Base-by-base conservation (phyloP, 441 rosid genomes). In the Viola pubescens region DNA sequence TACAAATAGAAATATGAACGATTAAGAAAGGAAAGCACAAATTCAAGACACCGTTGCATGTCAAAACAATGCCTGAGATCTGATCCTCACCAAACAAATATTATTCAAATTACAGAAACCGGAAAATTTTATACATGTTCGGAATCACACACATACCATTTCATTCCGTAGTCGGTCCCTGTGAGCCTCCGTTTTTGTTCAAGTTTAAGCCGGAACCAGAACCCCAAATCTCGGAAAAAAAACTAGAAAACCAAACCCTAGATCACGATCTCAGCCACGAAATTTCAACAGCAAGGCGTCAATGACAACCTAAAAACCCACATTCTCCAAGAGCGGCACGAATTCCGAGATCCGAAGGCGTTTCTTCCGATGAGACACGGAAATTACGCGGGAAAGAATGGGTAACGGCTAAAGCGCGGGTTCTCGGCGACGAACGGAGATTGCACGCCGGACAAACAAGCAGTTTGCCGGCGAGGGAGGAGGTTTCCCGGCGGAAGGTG, bases 91-190 rank as follows among this genome's bases (percentile, higher is more conserved):
- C 3, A 26, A 26, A 26, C 34, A 26, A 26, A 26, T 26, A 26
- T 26, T 26, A 26, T 26, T 26, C 34, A 26, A 26, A 26, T 26
- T 26, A 26, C 34, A 26, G 34, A 26, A 1, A 26, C 34, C 34
- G 34, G 34, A 26, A 26, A 26, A 26, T 1, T 26, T 2, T 26
- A 26, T 26, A 26, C 3, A 26, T 26, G 2, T 26, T 26, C 34
- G 34, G 34, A 26, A 26, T 26, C 34, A 26, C 71, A 54, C 57
- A 55, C 82, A 50, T 72, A 94, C 99, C 99, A 94, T 94, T 72
- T 83, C 97, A 94, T 94, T 73, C 79, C 88, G 82, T 58, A 71
- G 75, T 61, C 81, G 72, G 51, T 65, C 75, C 16, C 83, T 62
- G 66, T 63, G 55, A 19, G 76, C 71, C 94, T 80, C 90, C 96